Evolutionary conservation across 345 rosid genomes (phyloP).

Genomic region (Eucalyptus sideroxylon): DNA sequence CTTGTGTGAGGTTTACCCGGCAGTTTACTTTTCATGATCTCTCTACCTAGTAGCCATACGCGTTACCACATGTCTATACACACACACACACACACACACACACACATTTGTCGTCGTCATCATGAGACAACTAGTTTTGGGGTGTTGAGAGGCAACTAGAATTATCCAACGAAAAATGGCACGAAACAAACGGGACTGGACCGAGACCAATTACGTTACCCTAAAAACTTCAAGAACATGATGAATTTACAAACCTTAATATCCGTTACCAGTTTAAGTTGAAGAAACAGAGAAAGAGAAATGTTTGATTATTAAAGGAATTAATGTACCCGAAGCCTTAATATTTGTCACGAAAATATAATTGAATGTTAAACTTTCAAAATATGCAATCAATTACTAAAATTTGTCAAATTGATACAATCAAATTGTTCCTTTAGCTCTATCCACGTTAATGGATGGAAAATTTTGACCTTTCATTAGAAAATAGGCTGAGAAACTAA

Average conservation of each 20-base stretch:
- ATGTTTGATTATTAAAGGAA: not conserved
- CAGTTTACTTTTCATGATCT: not conserved
- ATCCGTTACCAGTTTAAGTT: not conserved
- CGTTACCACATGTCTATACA: not conserved
- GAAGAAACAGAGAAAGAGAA: not conserved
- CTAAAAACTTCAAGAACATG: not conserved
- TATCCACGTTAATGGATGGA: not conserved
- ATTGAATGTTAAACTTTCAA: not conserved
- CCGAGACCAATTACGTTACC: not conserved
- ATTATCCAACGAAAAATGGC: not conserved
- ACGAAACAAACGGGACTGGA: not conserved
- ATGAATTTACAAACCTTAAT: not conserved
- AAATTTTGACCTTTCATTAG: not conserved
- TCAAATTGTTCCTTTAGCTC: not conserved
- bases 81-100: rapidly evolving
- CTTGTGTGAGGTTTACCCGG: not conserved
- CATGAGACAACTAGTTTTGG: not conserved
- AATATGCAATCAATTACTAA: not conserved
- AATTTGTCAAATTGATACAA: not conserved
- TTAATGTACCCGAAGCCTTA: not conserved
- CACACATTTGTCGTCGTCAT: not conserved
- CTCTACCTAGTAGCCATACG: not conserved
- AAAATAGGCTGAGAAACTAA: not conserved
- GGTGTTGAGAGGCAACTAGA: not conserved
- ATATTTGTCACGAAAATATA: not conserved